Conservation (phyloP, 768 basidiomycete genomes). For the Nidularia pulvinata region DNA sequence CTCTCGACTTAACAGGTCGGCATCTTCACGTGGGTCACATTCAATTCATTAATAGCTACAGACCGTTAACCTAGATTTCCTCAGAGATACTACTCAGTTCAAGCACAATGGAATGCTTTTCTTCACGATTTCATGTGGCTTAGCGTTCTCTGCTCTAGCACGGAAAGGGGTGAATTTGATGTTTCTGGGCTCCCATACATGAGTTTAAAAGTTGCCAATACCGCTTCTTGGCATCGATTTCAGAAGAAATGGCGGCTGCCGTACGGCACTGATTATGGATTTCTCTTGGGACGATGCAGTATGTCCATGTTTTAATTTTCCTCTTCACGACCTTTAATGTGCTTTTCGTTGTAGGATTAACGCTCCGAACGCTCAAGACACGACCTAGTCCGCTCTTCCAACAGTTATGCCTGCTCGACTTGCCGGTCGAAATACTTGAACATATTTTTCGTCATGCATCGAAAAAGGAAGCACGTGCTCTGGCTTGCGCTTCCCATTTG, state of each 20-base stretch:
- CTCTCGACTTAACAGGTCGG: slow-evolving; percentile 18
- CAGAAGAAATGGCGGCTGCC: slow-evolving; percentile 16
- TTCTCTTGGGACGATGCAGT: slow-evolving; percentile 15
- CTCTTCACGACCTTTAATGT: not conserved
- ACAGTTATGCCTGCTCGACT: slow-evolving; percentile 8
- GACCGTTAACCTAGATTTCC: not conserved
- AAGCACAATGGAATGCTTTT: slow-evolving; percentile 16
- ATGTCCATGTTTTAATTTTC: slow-evolving; percentile 2
- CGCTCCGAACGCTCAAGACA: slow-evolving; percentile 13
- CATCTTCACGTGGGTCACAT: slow-evolving; percentile 12
- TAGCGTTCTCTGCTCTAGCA: slow-evolving; percentile 3
- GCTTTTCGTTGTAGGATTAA: slow-evolving; percentile 6
- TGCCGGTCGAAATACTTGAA: slow-evolving; percentile 16
- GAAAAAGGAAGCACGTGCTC: slow-evolving; percentile 8
- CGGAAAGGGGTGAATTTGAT: not conserved
- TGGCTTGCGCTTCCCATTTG: slow-evolving; percentile 11
- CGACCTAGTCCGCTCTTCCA: slow-evolving; percentile 15
- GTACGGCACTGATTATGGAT: slow-evolving; percentile 9
- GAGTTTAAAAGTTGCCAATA: slow-evolving; percentile 7
- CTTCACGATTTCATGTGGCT: slow-evolving; percentile 12
- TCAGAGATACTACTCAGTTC: slow-evolving; percentile 18
- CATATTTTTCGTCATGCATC: slow-evolving; percentile 10
- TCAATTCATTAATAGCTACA: not conserved
- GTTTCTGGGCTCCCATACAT: not conserved
- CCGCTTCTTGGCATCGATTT: slow-evolving; percentile 15